These are phyloP conservation scores for Cyberlindnera xylosilytica DNA, from an alignment of 805 yeast genomes.

Conservation along the genomic window DNA sequence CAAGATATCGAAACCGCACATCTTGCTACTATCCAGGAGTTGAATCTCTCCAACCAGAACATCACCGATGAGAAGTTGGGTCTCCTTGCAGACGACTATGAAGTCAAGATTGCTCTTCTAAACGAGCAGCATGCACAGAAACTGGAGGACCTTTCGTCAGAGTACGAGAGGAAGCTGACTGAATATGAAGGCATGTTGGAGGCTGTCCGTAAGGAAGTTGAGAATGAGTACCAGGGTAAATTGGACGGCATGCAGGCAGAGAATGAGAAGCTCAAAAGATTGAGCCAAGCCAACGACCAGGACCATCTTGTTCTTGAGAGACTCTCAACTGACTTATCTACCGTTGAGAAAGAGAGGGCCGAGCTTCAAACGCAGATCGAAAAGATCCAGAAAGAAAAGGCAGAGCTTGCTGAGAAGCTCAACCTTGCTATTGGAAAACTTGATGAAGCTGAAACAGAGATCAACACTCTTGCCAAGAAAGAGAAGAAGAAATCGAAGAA, in stretches of 20 bases:
- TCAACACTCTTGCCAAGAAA: constrained; percentile 12
- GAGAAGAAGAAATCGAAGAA: constrained; percentile 16
- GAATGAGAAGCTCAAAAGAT: not conserved
- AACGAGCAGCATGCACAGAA: too few relatives aligned
- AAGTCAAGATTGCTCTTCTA: too few relatives aligned
- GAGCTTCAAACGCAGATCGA: not conserved
- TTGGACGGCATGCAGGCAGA: not conserved
- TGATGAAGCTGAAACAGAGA: constrained; percentile 14
- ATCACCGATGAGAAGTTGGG: constrained; percentile 31
- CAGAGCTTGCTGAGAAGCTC: constrained; percentile 3
- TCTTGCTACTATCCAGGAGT: constrained; percentile 29
- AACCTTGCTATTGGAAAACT: constrained; percentile 7
- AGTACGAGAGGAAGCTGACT: constrained; percentile 31
- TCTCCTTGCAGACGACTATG: constrained; percentile 29
- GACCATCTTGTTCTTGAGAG: not conserved
- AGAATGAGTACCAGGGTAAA: constrained; percentile 2
- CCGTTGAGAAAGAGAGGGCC: not conserved
- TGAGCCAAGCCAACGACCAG: not conserved
- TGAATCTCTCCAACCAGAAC: constrained; percentile 28
- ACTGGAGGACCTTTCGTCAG: too few relatives aligned
- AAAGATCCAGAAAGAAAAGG: not conserved
- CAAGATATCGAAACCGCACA: constrained; percentile 37
- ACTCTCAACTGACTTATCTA: not conserved
- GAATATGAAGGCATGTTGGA: constrained; percentile 19
- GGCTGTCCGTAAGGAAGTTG: not conserved